phyloP scores from a whole-genome alignment of 805 yeast genomes.

The Ogataea nonfermentans region DNA sequence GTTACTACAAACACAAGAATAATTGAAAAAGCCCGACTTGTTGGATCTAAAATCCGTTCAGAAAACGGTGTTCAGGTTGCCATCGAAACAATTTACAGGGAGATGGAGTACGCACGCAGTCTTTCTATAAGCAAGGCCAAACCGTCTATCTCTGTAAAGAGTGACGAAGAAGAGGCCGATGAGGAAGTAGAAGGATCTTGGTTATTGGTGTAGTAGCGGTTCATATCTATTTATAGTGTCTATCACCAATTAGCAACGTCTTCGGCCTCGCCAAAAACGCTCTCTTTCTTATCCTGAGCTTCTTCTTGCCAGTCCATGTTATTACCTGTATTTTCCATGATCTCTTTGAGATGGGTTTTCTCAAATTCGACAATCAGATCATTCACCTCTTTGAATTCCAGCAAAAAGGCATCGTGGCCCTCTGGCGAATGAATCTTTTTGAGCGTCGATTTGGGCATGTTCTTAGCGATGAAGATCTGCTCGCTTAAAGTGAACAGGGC shows the following conservation, averaged over 20 bases:
- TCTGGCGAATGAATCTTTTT: constrained; percentile 85
- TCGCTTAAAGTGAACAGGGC: constrained; percentile 91
- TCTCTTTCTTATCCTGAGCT: constrained; percentile 50
- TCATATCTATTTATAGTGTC: constrained; percentile 3
- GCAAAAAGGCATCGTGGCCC: constrained; percentile 94
- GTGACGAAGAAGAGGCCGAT: constrained; percentile 16
- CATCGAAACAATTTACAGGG: constrained; percentile 71
- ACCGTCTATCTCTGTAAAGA: constrained; percentile 13
- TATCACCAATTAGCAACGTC: constrained; percentile 86
- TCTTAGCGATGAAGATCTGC: constrained; percentile 77
- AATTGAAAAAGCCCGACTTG: constrained; percentile 59
- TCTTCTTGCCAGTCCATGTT: constrained; percentile 46
- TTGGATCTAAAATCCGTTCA: constrained; percentile 61
- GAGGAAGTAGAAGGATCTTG: constrained; percentile 31
- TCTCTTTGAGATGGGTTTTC: constrained; percentile 51
- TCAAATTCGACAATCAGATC: constrained; percentile 67
- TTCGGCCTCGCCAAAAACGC: constrained; percentile 94
- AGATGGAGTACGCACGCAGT: constrained; percentile 71
- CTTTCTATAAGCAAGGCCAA: constrained; percentile 48
- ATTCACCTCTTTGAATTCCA: constrained; percentile 85
- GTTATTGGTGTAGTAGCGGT: constrained; percentile 24
- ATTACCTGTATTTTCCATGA: constrained; percentile 52
- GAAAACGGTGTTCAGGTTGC: constrained; percentile 84
- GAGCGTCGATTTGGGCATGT: constrained; percentile 66
- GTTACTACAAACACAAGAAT: constrained; percentile 67